Evolutionary conservation across 2,329 filamentous ascomycete species (phyloP), one percentile per base, ranked within the genome.

Genomic region (Stachybotrys chlorohalonatus): DNA sequence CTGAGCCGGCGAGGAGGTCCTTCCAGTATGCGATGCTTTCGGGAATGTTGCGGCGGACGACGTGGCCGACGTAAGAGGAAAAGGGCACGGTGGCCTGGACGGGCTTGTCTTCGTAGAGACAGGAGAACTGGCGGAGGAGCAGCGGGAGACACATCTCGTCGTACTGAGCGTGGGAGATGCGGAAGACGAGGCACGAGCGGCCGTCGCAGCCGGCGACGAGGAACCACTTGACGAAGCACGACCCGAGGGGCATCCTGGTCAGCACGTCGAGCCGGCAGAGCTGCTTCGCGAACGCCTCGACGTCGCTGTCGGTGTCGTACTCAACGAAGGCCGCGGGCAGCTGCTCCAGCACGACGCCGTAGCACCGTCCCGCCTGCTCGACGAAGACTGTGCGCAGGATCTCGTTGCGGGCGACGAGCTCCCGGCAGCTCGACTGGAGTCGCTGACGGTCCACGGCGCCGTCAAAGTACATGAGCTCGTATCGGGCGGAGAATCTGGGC

Each of bases 131-230:
- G 16, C 74, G 75, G 55, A 87, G 76, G 17, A 87, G 75, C n/a
- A 76, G 70, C 0, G 83, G 80, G 8, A 87, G 74, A 59, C 81
- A 87, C 24, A 87, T 83, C 58, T 85, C 85, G 59, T 88, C 85
- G 63, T 87, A 87, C 60, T 87, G 84, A 0, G 84, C 81, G 65
- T 88, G 85, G 0, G 84, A 87, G 54, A 88, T 78, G 54, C 84
- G 79, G 64, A 86, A 76, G 56, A 80, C 70, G 13, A 87, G 77
- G 51, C 70, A 75, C 39, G 69, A 73, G 32, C 64, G 59, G 36
- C 60, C 62, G 45, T 63, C 51, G 56, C 57, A 57, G 16, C 62
- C 62, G 54, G 73, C 71, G 48, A 83, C 70, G 49, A 80, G 74
- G 59, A 82, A 76, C 72, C 82, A 84, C 57, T 82, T 81, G 54